Evolutionary conservation across 805 yeast genomes (phyloP), one percentile per base, ranked within the genome.

Genomic region (Candida dendrica): DNA sequence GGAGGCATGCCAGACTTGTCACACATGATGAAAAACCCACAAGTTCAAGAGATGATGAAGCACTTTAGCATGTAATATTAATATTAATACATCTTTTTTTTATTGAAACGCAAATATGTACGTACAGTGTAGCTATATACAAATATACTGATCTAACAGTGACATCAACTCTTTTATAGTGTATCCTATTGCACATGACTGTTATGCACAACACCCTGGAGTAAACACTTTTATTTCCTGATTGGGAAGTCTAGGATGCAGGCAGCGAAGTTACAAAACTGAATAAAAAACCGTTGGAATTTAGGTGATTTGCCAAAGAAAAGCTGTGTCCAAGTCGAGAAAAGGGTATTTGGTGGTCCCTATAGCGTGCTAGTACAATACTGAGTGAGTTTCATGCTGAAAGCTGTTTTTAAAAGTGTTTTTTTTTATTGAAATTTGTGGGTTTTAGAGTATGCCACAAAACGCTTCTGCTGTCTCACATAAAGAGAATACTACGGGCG

Each of bases 21-120:
- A 31, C 47, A 44, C 24, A 50, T 51, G 59, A 58, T 59, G 74
- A 68, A 66, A 55, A 66, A 67, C 45, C 73, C 73, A 24, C 63
- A 61, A 44, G 63, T 68, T 65, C 71, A 69, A 50, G 62, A 67
- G 47, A 69, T 69, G 73, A 71, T 71, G 69, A 65, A 68, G 55
- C 71, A 69, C 48, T 68, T 74, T 52, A 77, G 78, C 16, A 41
- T 49, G 48, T 30, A 38, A 39, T 27, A 18, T 15, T 16, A 20
- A 15, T 30, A 16, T 16, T n/a, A 24, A 20, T 20, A 11, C 24
- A 22, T 8, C 8, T 22, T 22, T n/a, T n/a, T n/a, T n/a, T n/a
- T n/a, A n/a, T n/a, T n/a, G n/a, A n/a, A n/a, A n/a, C n/a, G n/a
- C n/a, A n/a, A n/a, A n/a, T n/a, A n/a, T n/a, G n/a, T n/a, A n/a